These are phyloP conservation scores for Lunularia cruciata DNA, from an alignment of 225 moss, liverwort and hornwort species.

Conservation along the genomic window DNA sequence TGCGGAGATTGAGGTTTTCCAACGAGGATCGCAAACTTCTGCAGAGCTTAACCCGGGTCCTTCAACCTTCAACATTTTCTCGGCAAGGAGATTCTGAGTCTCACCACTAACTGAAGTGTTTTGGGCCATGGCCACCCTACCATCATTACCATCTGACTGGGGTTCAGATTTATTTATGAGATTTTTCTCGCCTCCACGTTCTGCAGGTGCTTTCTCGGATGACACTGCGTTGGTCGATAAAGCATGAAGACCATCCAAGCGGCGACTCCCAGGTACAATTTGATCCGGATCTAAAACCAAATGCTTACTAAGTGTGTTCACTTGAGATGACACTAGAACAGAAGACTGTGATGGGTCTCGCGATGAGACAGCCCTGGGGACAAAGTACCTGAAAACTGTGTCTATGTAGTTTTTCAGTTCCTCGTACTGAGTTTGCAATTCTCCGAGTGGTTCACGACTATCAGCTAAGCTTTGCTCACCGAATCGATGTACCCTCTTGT, in stretches of 20 bases:
- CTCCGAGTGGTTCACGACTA: not conserved
- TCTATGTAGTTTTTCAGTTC: conserved; percentile 18
- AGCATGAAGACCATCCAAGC: not conserved
- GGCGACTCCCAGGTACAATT: not conserved
- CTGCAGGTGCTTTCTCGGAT: not conserved
- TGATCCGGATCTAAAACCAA: not conserved
- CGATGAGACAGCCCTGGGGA: not conserved
- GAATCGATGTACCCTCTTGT: not conserved
- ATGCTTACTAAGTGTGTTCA: not conserved
- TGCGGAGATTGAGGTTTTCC: too few relatives aligned
- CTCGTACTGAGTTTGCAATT: conserved; percentile 18
- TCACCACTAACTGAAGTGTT: too few relatives aligned
- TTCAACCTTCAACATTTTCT: too few relatives aligned
- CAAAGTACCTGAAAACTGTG: not conserved
- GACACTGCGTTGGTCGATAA: not conserved
- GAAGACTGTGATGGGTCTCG: too few relatives aligned
- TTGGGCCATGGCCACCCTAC: too few relatives aligned
- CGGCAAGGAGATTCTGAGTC: too few relatives aligned
- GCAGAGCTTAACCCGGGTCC: too few relatives aligned
- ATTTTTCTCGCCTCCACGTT: not conserved
- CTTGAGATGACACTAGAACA: not conserved
- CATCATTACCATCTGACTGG: too few relatives aligned
- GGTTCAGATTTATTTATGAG: too few relatives aligned
- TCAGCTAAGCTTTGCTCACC: not conserved
- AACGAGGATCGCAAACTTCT: too few relatives aligned